These are phyloP conservation scores for Lachnellula hyalina DNA, from an alignment of 2,329 filamentous ascomycete species.

Conservation along the genomic window DNA sequence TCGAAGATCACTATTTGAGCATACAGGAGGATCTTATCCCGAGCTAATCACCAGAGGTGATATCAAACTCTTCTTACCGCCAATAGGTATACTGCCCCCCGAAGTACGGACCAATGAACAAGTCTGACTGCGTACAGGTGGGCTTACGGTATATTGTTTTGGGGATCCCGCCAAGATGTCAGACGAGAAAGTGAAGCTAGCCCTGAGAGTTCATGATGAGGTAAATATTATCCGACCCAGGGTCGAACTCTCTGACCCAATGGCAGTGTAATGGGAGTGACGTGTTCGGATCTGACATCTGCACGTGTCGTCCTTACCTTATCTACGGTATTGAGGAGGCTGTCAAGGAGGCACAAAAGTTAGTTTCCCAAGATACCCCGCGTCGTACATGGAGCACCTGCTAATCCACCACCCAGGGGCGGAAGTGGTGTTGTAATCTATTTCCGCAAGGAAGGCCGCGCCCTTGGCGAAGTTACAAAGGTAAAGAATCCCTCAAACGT, in stretches of 20 bases:
- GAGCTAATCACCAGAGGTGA: conserved; percentile 93
- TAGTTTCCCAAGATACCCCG: conserved; percentile 3
- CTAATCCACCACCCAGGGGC: conserved; percentile 38
- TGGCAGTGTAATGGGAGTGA: conserved; percentile 84
- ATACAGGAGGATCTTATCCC: conserved; percentile 92
- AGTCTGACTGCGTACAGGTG: conserved; percentile 34
- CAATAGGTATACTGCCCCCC: conserved; percentile 81
- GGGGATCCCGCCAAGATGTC: conserved; percentile 93
- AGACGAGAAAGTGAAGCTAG: conserved; percentile 73
- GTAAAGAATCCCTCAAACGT: conserved; percentile 37
- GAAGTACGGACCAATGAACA: conserved; percentile 55
- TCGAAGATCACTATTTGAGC: conserved; percentile 83
- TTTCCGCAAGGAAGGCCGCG: conserved; percentile 95
- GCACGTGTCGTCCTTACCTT: conserved; percentile 91
- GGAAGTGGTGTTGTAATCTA: conserved; percentile 96
- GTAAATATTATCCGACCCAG: conserved; percentile 16
- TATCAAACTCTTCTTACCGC: conserved; percentile 92
- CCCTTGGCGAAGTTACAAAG: conserved; percentile 73
- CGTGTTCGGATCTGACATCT: conserved; percentile 97
- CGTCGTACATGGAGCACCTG: conserved; percentile 1
- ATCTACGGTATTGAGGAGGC: conserved; percentile 97
- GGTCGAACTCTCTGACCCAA: conserved; percentile 18
- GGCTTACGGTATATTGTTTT: conserved; percentile 94
- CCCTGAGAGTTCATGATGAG: conserved; percentile 75
- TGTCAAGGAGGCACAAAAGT: conserved; percentile 88